Evolutionary conservation across 148 eudicot genomes (phyloP), one percentile per base, ranked within the genome.

Genomic region (Heliosperma pusillum): DNA sequence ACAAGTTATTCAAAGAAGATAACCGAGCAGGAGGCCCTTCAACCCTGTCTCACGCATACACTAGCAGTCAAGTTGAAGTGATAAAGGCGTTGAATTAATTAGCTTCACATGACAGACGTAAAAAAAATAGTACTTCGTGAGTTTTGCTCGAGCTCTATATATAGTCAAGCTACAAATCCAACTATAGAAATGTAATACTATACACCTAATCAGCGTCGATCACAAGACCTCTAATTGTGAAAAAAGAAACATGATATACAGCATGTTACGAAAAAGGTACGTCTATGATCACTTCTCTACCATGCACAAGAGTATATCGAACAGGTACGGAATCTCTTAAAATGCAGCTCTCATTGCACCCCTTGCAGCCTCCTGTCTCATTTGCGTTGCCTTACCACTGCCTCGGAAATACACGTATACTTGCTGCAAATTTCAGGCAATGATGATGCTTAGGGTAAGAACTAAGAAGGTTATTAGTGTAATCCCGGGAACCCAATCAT

Each of bases 331-430:
- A 16, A 42, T 16, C 30, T 19, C 29, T 88, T 79, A 88, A 63
- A 88, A 72, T 44, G 90, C 95, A 33, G 91, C 87, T 79, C 95
- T 84, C 76, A 87, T 53, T 13, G 92, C 88, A 19, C 96, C 90
- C 74, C 97, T 78, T 7, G 93, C 97, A 19, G 90, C 92, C 57
- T 92, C 87, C 24, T 76, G 84, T 79, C 79, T 92, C 92, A 90
- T 78, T 66, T 89, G 89, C n/a, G 92, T 87, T 4, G 90, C 90
- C 71, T 87, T 82, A 1, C 97, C 97, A 58, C 88, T 88, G 26
- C 97, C 97, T 10, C 97, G 88, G 88, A 92, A 92, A 60, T 92
- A 92, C 94, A 85, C 84, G 81, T 92, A 92, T 57, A 90, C 97
- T 91, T 88, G 93, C 97, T 91, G 97, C 86, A 80, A 9, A 12